Evolutionary conservation across 257 asterid species (phyloP).

Genomic region (Penstemon eatonii): DNA sequence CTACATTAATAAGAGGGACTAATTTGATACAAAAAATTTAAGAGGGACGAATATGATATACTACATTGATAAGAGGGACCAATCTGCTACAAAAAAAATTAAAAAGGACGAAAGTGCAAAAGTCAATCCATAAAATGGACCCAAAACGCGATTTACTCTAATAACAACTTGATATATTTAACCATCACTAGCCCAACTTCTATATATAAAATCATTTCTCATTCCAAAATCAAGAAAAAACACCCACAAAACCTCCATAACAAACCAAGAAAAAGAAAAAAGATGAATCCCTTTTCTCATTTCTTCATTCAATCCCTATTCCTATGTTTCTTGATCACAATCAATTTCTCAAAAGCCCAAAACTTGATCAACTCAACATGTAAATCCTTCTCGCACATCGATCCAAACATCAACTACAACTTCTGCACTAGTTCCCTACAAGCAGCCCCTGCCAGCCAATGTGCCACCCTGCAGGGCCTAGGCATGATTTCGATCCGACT

Average conservation of each 20-base stretch:
- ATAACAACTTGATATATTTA: constrained; percentile 12
- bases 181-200: constrained; percentile 14
- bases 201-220: constrained; percentile 30
- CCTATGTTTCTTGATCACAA: constrained; percentile 27
- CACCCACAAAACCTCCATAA: background rate
- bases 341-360: constrained; percentile 31
- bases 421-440: constrained; percentile 74
- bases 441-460: constrained; percentile 68
- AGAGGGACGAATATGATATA: too few relatives aligned
- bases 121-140: too few relatives aligned
- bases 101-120: too few relatives aligned
- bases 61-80: too few relatives aligned
- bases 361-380: constrained; percentile 31
- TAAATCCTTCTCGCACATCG: constrained; percentile 19
- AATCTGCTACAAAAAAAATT: too few relatives aligned
- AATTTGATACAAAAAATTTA: too few relatives aligned
- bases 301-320: constrained; percentile 19
- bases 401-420: constrained; percentile 54
- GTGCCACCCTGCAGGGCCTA: constrained; percentile 57
- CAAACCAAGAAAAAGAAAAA: background rate
- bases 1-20: too few relatives aligned
- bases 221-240: constrained; percentile 4
- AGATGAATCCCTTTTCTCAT: constrained; percentile 28
- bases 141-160: too few relatives aligned
- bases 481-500: constrained; percentile 60